Evolutionary conservation across 2,329 filamentous ascomycete species (phyloP).

Genomic region (Colletotrichum cereale): DNA sequence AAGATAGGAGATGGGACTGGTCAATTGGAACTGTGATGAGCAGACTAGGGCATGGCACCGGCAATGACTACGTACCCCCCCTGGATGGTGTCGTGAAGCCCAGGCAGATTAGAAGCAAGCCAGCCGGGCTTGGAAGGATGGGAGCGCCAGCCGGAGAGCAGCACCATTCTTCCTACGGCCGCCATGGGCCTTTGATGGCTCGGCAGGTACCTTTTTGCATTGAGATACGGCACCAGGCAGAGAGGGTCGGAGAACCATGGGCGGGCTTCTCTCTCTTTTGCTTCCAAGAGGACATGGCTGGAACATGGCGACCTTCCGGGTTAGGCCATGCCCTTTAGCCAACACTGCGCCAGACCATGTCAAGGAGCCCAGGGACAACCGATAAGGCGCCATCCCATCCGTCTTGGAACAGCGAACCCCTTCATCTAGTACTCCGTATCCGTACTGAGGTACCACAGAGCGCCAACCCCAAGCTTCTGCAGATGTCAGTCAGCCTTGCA

Average conservation of each 20-base stretch:
- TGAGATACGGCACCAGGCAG: not conserved
- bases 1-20: constrained; percentile 1
- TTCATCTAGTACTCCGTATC: no score
- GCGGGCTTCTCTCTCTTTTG: not conserved
- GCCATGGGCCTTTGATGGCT: not conserved
- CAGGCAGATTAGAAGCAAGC: constrained; percentile 9
- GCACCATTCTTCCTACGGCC: not conserved
- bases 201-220: constrained; percentile 4
- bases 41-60: constrained; percentile 16
- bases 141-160: not conserved
- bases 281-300: constrained; percentile 4
- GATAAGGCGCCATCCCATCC: constrained; percentile 23
- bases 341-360: constrained; percentile 20
- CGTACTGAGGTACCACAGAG: not conserved
- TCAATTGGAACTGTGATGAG: constrained; percentile 13
- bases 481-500: constrained; percentile 33
- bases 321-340: constrained; percentile 14
- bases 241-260: not conserved
- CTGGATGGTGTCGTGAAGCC: constrained; percentile 12
- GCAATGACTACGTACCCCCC: constrained; percentile 17
- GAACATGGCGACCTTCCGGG: constrained; percentile 12
- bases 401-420: constrained; percentile 33
- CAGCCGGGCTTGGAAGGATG: not conserved
- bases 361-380: constrained; percentile 15
- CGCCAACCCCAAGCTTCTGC: constrained; percentile 26